phyloP scores from a whole-genome alignment of 495 filamentous ascomycete genomes.

The Aspergillus sclerotiicarbonarius region DNA sequence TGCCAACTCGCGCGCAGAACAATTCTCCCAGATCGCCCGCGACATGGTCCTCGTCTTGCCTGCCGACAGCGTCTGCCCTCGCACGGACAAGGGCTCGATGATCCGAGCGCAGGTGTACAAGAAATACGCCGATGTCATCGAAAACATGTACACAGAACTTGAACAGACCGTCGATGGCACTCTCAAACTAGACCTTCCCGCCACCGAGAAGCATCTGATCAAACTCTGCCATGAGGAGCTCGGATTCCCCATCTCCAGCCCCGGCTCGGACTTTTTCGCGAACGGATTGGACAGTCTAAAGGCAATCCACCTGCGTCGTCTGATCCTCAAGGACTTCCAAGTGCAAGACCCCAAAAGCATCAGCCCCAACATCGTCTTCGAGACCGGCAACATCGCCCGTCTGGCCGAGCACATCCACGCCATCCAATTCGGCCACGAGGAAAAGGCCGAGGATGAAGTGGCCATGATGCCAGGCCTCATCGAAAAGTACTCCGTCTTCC shows the following conservation, averaged over 20 bases:
- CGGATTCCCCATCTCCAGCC: slow-evolving; percentile 35
- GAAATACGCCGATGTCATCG: slow-evolving; percentile 47
- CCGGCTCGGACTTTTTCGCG: slow-evolving; percentile 51
- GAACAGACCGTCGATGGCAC: slow-evolving; percentile 23
- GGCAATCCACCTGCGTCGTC: slow-evolving; percentile 54
- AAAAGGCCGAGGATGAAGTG: slow-evolving; percentile 27
- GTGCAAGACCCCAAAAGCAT: slow-evolving; percentile 30
- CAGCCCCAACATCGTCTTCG: slow-evolving; percentile 51
- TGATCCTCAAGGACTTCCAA: slow-evolving; percentile 47
- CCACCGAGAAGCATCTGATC: slow-evolving; percentile 43
- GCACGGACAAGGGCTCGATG: slow-evolving; percentile 56
- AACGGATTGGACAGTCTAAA: slow-evolving; percentile 61
- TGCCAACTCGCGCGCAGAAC: slow-evolving; percentile 49
- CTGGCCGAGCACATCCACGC: slow-evolving; percentile 47
- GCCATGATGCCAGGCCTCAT: slow-evolving; percentile 45
- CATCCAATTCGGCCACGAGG: slow-evolving; percentile 33
- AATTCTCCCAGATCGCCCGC: slow-evolving; percentile 54
- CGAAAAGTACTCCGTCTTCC: slow-evolving; percentile 48
- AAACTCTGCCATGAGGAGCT: slow-evolving; percentile 39
- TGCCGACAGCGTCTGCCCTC: slow-evolving; percentile 40
- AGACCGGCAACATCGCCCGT: slow-evolving; percentile 44
- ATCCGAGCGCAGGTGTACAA: slow-evolving; percentile 54
- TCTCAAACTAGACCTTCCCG: slow-evolving; percentile 35
- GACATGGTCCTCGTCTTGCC: slow-evolving; percentile 53
- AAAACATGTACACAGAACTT: slow-evolving; percentile 42